Conservation (phyloP, 805 yeast species). For the Candida methanosorbosa region DNA sequence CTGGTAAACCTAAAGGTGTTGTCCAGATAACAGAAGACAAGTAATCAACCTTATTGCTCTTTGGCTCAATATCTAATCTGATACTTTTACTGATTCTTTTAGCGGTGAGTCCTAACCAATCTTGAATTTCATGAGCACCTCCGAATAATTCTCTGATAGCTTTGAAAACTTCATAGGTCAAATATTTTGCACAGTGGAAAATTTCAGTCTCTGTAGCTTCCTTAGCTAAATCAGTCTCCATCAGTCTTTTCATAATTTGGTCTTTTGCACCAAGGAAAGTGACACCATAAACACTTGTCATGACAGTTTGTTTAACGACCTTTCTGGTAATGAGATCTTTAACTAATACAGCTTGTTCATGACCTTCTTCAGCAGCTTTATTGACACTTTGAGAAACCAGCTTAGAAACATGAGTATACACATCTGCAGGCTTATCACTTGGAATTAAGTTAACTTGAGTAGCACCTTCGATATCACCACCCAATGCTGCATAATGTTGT, state of each 20-base stretch:
- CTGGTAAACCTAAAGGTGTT: constrained; percentile 88
- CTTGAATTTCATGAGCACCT: constrained; percentile 93
- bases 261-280: constrained; percentile 88
- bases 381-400: constrained; percentile 50
- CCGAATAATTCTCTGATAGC: constrained; percentile 79
- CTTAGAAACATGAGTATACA: constrained; percentile 61
- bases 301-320: constrained; percentile 92
- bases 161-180: constrained; percentile 70
- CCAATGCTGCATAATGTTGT: constrained; percentile 82
- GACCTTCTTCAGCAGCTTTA: constrained; percentile 43
- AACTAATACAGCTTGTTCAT: constrained; percentile 43
- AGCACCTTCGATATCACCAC: constrained; percentile 82
- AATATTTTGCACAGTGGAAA: constrained; percentile 41
- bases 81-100: constrained; percentile 70
- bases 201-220: constrained; percentile 33
- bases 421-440: constrained; percentile 67
- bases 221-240: constrained; percentile 40
- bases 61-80: constrained; percentile 46
- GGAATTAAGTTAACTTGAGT: constrained; percentile 69
- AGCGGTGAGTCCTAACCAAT: constrained; percentile 90
- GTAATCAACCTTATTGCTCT: constrained; percentile 45
- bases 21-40: constrained; percentile 96
- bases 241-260: constrained; percentile 76
- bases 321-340: constrained; percentile 68
- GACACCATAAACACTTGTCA: constrained; percentile 98